Evolutionary conservation across 345 rosid species (phyloP).

Genomic region (Microthlaspi erraticum): DNA sequence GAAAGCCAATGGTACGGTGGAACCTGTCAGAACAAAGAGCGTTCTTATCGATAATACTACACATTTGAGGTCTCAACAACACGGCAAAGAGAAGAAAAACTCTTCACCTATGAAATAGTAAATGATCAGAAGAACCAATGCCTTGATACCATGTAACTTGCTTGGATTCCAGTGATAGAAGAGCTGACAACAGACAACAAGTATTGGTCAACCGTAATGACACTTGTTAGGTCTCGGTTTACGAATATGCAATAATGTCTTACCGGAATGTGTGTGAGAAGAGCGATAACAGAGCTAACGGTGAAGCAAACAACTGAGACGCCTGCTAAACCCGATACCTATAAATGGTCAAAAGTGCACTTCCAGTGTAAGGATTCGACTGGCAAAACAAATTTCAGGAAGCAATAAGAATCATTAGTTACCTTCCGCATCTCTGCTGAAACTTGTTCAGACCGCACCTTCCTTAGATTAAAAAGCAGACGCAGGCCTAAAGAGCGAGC

Average conservation of each 20-base stretch:
- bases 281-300: constrained; percentile 42
- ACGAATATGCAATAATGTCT: neutral
- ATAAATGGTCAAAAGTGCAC: neutral
- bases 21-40: constrained; percentile 31
- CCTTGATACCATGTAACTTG: constrained; percentile 43
- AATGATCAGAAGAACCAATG: constrained; percentile 47
- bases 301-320: constrained; percentile 50
- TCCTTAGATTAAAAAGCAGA: constrained; percentile 44
- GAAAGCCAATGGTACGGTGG: constrained; percentile 45
- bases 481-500: constrained; percentile 34
- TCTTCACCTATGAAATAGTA: constrained; percentile 49
- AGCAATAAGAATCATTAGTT: constrained; percentile 15
- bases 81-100: neutral
- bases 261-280: constrained; percentile 48
- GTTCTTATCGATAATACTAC: constrained; percentile 4
- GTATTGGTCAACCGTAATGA: constrained; percentile 5
- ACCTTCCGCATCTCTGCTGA: constrained; percentile 50
- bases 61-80: neutral
- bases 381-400: neutral
- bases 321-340: constrained; percentile 50
- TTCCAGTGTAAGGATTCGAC: neutral
- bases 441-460: constrained; percentile 49
- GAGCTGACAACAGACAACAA: constrained; percentile 27
- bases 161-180: constrained; percentile 51
- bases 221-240: neutral